Evolutionary conservation across 768 basidiomycete genomes (phyloP), one percentile per base, ranked within the genome.

Genomic region (Amanita brunnescens): DNA sequence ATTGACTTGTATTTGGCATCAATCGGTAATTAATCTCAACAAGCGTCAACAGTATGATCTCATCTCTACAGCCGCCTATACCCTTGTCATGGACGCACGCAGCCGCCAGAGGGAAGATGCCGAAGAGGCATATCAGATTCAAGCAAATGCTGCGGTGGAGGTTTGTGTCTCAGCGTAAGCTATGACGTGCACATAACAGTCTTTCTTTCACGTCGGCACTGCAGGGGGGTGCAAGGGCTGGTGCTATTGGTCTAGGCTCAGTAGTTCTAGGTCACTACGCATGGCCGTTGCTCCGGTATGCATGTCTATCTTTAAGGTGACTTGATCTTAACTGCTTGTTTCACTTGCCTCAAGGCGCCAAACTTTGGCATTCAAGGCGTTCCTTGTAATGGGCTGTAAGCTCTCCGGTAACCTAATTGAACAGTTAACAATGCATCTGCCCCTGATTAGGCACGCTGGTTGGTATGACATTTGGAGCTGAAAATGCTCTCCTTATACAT

Each of bases 351-450:
- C 33, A 51, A 91, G 90, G 55, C 80, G 84, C 18, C 90, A 91
- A 64, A 86, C 87, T 0, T 72, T 89, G 16, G 78, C 86, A 2
- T 80, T 91, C 72, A 93, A 93, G 64, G 80, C 76, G 1, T 92
- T 89, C 62, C 67, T 92, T 4, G 76, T 90, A 6, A 80, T 81
- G 26, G 76, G 79, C 51, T 81, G 89, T 90, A 60, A 58, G 80
- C 26, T 10, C n/a, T 16, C 72, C 37, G 20, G 23, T 49, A 21
- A 47, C 44, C 21, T n/a, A 43, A 24, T 26, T 43, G 49, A 24
- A 40, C 54, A 51, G 41, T 38, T 29, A 23, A 20, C 69, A 32
- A 52, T 35, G 38, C 47, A 16, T 16, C 12, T 49, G 37, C 46
- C 46, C 48, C 18, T 43, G 20, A 48, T 21, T 30, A 75, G 69